Evolutionary conservation across 2,329 filamentous ascomycete species (phyloP), one percentile per base, ranked within the genome.

Genomic region (Nemania sp.): DNA sequence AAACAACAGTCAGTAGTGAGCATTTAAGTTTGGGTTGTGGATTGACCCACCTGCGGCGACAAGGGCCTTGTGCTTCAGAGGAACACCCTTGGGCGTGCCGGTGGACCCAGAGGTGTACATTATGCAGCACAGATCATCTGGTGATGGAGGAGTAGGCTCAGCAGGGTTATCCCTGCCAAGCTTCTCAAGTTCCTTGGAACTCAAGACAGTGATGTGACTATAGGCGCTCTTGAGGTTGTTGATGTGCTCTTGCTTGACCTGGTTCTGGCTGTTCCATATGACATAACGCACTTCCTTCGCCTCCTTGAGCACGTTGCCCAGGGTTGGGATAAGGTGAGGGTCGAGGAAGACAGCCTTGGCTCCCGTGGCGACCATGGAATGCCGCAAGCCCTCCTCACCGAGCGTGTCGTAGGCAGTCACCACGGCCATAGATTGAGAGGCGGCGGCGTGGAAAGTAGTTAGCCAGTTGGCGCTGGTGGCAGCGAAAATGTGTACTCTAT

Each of bases 21-120:
- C 41, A n/a, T 70, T 69, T 52, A 49, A 56, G 27, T 13, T 29
- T 11, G n/a, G n/a, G 52, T 7, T 8, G 11, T 38, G 35, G 32
- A 51, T 57, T 56, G 18, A 83, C 88, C 81, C 84, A 92, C 90
- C 86, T 55, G 92, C 90, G 73, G 91, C 93, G 69, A 93, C 83
- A 38, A 96, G 90, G 73, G 90, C 91, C 74, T 83, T 88, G 81
- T 96, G 93, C 75, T 88, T 92, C 75, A 95, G 82, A 22, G 92
- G 85, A 26, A 93, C 93, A 77, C 93, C 93, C 86, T 96, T 96
- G 64, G 93, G 93, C 0, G 91, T 89, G 63, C 93, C 93, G 1
- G 92, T 95, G 5, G 92, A 93, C 56, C 93, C 93, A 41, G 92
- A 95, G 1, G 93, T 96, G 78, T 86, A 86, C 85, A 87, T 87